Evolutionary conservation across 208 protist species (phyloP).

Genomic region (Acanthamoeba polyphaga): DNA sequence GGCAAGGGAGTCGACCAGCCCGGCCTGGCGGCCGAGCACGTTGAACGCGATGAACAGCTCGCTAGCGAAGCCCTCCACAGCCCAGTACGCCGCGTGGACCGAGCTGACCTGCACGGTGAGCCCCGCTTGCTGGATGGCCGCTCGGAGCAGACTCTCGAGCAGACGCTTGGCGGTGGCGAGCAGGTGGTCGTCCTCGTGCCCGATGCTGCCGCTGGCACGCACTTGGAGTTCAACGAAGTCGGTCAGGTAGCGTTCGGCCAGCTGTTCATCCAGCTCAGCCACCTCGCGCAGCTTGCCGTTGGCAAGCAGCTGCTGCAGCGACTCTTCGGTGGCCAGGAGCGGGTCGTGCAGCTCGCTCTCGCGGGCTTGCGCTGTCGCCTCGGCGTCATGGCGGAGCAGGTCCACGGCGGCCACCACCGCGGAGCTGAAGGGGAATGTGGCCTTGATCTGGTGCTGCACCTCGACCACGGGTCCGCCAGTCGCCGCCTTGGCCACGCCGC

Average conservation of each 20-base stretch:
- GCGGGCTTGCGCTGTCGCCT: neutral
- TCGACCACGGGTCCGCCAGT: neutral
- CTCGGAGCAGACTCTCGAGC: neutral
- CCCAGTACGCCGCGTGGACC: slow-evolving; percentile 38
- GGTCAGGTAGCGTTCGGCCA: neutral
- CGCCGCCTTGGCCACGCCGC: neutral
- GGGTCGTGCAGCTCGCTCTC: neutral
- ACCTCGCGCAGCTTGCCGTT: slow-evolving; percentile 22
- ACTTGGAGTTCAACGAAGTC: slow-evolving; percentile 37
- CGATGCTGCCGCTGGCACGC: neutral
- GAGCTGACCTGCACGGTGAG: neutral
- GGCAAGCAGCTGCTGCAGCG: slow-evolving; percentile 9
- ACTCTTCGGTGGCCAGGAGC: neutral
- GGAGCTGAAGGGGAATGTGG: slow-evolving; percentile 52
- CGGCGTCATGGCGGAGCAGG: slow-evolving; percentile 22
- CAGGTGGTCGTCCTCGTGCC: neutral
- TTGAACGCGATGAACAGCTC: slow-evolving; percentile 35
- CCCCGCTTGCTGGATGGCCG: slow-evolving; percentile 7
- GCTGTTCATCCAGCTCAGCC: neutral
- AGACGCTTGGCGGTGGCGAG: neutral
- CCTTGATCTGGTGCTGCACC: slow-evolving; percentile 34
- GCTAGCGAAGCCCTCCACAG: neutral
- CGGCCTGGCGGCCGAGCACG: neutral
- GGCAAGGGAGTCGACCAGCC: neutral
- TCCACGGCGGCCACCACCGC: neutral